phyloP scores from a whole-genome alignment of 208 protist genomes.

The Leishmania gerbilli region DNA sequence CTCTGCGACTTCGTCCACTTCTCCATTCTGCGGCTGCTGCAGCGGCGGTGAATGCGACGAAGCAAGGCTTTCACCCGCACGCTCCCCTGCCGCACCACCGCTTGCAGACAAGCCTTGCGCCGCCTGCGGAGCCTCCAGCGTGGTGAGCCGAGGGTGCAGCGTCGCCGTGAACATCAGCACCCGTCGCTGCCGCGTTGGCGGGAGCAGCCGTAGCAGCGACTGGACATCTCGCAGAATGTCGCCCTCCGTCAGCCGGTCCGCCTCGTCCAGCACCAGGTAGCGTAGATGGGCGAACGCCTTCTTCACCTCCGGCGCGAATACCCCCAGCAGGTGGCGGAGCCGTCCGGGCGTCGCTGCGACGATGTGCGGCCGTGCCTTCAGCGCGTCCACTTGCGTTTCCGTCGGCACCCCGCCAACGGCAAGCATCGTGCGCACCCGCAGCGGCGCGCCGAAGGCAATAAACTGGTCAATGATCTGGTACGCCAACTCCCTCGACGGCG shows the following conservation, averaged over 20 bases:
- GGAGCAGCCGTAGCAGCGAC: constrained; percentile 45
- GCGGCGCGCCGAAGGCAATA: constrained; percentile 74
- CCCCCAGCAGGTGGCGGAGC: constrained; percentile 56
- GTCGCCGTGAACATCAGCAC: constrained; percentile 83
- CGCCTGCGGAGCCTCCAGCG: neutral
- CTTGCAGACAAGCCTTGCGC: no score
- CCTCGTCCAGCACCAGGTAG: constrained; percentile 89
- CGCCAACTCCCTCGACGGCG: constrained; percentile 97
- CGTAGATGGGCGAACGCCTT: constrained; percentile 69
- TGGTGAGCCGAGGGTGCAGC: constrained; percentile 61
- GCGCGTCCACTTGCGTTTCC: constrained; percentile 75
- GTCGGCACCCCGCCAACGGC: constrained; percentile 79
- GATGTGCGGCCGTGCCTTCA: constrained; percentile 74
- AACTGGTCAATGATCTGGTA: constrained; percentile 96
- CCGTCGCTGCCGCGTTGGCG: constrained; percentile 37
- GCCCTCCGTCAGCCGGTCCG: constrained; percentile 78
- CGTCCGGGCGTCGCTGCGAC: constrained; percentile 88
- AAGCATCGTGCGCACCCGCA: constrained; percentile 70
- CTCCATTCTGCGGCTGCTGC: neutral
- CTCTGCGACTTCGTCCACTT: neutral
- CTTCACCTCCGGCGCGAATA: constrained; percentile 50
- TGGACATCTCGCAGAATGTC: constrained; percentile 68
- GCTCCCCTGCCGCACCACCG: neutral
- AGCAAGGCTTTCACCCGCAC: no score
- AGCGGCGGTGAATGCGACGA: neutral